A percentile compares a stretch with the other conserved stretches of the same genome.
phyloP scores from a whole-genome alignment of 2,329 filamentous ascomycete genomes.

The Penicillium griseofulvum region DNA sequence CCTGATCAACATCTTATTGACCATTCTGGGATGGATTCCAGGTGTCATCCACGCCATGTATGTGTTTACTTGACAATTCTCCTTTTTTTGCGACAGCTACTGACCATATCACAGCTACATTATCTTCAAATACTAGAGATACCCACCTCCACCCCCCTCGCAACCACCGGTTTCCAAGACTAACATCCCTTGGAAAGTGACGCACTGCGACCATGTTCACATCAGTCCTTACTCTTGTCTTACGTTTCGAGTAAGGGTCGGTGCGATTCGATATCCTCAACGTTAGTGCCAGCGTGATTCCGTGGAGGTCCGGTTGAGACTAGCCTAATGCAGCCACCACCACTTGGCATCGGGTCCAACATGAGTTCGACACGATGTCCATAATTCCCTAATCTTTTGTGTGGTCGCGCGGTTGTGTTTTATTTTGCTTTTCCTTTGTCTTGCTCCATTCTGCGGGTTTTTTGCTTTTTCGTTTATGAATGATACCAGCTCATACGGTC shows the following conservation, averaged over 20 bases:
- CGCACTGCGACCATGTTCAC: not conserved
- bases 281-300: conserved; percentile 25
- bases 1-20: conserved; percentile 89
- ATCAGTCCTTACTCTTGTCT: not conserved
- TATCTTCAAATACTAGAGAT: conserved; percentile 76
- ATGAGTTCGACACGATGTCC: conserved; percentile 15
- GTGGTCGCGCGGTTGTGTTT: conserved; percentile 17
- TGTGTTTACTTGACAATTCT: conserved; percentile 33
- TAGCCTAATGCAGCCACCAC: conserved; percentile 27
- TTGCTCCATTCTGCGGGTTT: conserved; percentile 21
- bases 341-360: conserved; percentile 22
- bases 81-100: not conserved
- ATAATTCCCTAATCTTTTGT: conserved; percentile 22
- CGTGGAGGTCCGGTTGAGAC: conserved; percentile 29
- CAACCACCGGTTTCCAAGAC: not conserved
- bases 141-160: conserved; percentile 1
- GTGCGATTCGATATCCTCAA: conserved; percentile 5
- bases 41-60: conserved; percentile 91
- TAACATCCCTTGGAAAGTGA: not conserved
- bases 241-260: conserved; percentile 1
- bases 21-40: conserved; percentile 71
- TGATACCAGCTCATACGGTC: conserved; percentile 41
- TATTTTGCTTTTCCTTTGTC: conserved; percentile 14
- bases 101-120: conserved; percentile 61
- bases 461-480: conserved; percentile 26